phyloP scores from a whole-genome alignment of 2,329 filamentous ascomycete species.

The Colletotrichum endophyticum region DNA sequence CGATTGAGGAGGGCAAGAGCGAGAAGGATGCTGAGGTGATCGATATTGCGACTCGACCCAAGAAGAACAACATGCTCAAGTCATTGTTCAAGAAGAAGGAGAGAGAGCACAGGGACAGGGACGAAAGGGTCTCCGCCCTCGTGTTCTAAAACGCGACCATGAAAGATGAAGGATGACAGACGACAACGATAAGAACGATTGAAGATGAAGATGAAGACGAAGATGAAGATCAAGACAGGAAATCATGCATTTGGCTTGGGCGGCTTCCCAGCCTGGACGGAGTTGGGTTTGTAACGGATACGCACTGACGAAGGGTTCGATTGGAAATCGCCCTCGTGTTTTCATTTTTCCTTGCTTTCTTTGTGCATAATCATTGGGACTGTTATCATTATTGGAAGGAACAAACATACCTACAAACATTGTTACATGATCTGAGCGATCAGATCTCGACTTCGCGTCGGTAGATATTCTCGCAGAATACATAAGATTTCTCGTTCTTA shows the following conservation, averaged over 20 bases:
- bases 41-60: constrained; percentile 49
- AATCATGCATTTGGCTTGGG: constrained; percentile 16
- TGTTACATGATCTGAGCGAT: background rate
- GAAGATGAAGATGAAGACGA: background rate
- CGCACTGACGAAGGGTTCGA: background rate
- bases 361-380: background rate
- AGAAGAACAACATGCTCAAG: constrained; percentile 63
- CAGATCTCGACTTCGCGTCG: background rate
- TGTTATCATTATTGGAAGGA: background rate
- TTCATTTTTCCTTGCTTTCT: background rate
- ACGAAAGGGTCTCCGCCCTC: constrained; percentile 20
- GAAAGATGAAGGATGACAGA: constrained; percentile 1
- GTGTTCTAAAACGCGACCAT: constrained; percentile 12
- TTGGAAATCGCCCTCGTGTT: background rate
- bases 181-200: background rate
- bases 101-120: constrained; percentile 41
- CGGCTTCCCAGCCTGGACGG: constrained; percentile 13
- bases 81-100: constrained; percentile 61
- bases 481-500: background rate
- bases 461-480: background rate
- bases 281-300: constrained; percentile 17
- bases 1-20: constrained; percentile 41
- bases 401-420: background rate
- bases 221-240: background rate
- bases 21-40: constrained; percentile 36